Evolutionary conservation across 768 basidiomycete genomes (phyloP).

Genomic region (Leccinum broughii): DNA sequence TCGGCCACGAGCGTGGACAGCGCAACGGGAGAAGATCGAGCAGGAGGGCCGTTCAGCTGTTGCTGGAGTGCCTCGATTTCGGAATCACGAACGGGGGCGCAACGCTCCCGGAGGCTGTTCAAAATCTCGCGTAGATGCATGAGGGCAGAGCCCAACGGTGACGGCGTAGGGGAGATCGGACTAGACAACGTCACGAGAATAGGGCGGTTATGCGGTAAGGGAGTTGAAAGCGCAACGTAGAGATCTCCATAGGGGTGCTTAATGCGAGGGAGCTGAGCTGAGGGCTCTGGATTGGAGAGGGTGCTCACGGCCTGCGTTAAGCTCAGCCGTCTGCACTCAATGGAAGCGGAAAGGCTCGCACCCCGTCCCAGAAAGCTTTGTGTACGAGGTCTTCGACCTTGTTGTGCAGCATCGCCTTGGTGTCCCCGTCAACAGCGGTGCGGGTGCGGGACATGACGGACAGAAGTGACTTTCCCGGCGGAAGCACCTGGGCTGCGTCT

Average conservation of each 20-base stretch:
- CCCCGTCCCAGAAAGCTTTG: constrained; percentile 75
- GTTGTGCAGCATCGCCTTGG: constrained; percentile 42
- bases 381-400: constrained; percentile 52
- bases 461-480: constrained; percentile 69
- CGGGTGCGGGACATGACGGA: constrained; percentile 51
- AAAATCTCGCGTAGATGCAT: constrained; percentile 56
- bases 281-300: constrained; percentile 58
- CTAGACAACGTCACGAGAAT: constrained; percentile 53
- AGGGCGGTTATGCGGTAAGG: constrained; percentile 56
- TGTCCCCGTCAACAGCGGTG: constrained; percentile 14
- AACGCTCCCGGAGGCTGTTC: constrained; percentile 53
- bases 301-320: constrained; percentile 50
- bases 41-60: constrained; percentile 32
- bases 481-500: constrained; percentile 59
- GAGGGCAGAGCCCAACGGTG: constrained; percentile 62
- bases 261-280: constrained; percentile 59
- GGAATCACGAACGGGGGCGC: constrained; percentile 64
- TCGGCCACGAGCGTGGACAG: constrained; percentile 51
- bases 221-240: constrained; percentile 46
- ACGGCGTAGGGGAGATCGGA: constrained; percentile 66
- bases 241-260: constrained; percentile 58
- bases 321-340: constrained; percentile 20
- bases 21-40: constrained; percentile 15
- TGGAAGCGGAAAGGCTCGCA: constrained; percentile 33
- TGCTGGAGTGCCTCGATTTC: constrained; percentile 47